phyloP scores from a whole-genome alignment of 208 protist genomes.

The Trypanosoma rangeli region DNA sequence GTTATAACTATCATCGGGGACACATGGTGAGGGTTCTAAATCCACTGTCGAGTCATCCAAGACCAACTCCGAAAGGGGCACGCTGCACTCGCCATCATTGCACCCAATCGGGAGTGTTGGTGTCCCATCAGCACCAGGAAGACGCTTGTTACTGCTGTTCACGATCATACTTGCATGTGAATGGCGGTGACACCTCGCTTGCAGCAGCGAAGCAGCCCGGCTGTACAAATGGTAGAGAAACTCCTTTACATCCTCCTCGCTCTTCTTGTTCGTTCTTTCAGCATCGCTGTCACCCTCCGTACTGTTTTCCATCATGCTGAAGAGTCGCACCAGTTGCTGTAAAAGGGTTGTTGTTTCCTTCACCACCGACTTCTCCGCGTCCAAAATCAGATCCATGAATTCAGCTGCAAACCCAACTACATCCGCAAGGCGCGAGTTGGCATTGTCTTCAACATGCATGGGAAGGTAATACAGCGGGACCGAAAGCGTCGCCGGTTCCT shows the following conservation, averaged over 20 bases:
- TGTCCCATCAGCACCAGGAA: neutral
- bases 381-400: conserved; percentile 33
- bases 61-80: neutral
- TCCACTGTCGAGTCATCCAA: conserved; percentile 5
- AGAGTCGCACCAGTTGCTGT: conserved; percentile 18
- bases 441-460: conserved; percentile 37
- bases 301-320: neutral
- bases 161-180: neutral
- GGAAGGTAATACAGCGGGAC: conserved; percentile 57
- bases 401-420: conserved; percentile 27
- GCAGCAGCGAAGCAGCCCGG: neutral
- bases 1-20: neutral
- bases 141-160: neutral
- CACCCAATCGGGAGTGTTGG: neutral
- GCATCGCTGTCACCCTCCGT: neutral
- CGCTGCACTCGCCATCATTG: neutral
- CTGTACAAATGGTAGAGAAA: conserved; percentile 3
- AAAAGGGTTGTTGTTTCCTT: conserved; percentile 19
- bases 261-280: neutral
- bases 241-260: neutral
- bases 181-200: neutral
- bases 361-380: conserved; percentile 22
- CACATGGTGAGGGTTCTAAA: neutral
- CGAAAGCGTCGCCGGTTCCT: conserved; percentile 16
- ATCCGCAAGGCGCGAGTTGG: conserved; percentile 33